These are phyloP conservation scores for Apophysomyces trapeziformis DNA, from an alignment of 371 early-diverging fungal species.

Conservation along the genomic window DNA sequence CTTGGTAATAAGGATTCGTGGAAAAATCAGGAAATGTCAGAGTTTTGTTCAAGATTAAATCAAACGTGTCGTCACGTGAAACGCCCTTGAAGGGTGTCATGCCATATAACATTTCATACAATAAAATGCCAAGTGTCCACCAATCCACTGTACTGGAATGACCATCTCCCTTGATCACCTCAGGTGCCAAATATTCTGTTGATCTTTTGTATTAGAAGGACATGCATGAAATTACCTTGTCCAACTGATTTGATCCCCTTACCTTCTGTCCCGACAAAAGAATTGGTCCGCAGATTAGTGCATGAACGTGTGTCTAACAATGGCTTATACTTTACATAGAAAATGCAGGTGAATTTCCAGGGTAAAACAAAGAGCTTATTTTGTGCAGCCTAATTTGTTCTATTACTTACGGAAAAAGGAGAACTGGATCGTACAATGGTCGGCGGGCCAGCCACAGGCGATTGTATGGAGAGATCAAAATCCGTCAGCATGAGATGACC, in stretches of 20 bases:
- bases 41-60: constrained; percentile 76
- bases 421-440: constrained; percentile 59
- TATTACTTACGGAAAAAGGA: constrained; percentile 15
- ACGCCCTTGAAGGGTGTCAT: constrained; percentile 94
- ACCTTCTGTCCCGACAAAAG: constrained; percentile 93
- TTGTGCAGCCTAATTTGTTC: no score
- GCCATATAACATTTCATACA: constrained; percentile 95
- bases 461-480: constrained; percentile 87
- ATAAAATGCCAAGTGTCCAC: constrained; percentile 97
- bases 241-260: no score
- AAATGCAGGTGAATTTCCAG: background rate
- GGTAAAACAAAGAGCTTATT: no score
- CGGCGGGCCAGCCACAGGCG: constrained; percentile 65
- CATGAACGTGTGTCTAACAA: constrained; percentile 83
- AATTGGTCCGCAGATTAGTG: constrained; percentile 83
- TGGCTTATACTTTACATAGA: constrained; percentile 37
- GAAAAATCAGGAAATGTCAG: constrained; percentile 67
- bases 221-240: no score
- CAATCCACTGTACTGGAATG: constrained; percentile 92
- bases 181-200: constrained; percentile 92
- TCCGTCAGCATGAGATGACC: constrained; percentile 94
- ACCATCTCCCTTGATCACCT: constrained; percentile 85
- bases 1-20: constrained; percentile 29
- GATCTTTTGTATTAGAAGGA: constrained; percentile 16
- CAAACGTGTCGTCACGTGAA: constrained; percentile 85